Conservation (phyloP, 2,329 filamentous ascomycete species). For the Alternaria panax region DNA sequence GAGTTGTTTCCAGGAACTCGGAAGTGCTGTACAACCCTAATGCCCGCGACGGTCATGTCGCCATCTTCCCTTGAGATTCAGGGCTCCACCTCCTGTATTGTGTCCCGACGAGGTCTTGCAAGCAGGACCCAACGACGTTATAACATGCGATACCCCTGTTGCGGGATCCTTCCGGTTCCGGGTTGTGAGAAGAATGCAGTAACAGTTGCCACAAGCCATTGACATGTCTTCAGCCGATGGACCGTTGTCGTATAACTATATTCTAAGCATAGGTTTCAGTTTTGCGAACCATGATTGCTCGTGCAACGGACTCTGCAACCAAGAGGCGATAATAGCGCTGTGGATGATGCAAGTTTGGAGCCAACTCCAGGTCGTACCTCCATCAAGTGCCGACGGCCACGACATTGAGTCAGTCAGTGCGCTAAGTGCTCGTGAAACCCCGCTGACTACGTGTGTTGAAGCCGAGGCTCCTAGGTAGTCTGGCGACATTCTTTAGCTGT, state of each 20-base stretch:
- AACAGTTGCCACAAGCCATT: neutral
- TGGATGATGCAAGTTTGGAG: neutral
- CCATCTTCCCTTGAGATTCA: neutral
- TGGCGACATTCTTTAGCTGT: neutral
- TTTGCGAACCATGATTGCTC: neutral
- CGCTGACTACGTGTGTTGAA: neutral
- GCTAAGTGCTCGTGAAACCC: slow-evolving; percentile 5
- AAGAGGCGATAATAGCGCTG: neutral
- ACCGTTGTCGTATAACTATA: neutral
- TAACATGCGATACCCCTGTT: neutral
- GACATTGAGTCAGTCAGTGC: slow-evolving; percentile 5
- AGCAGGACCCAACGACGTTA: neutral
- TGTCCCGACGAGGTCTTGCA: neutral
- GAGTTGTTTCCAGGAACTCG: slow-evolving; percentile 3
- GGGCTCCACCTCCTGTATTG: neutral
- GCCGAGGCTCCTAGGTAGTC: neutral
- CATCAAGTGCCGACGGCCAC: slow-evolving; percentile 10
- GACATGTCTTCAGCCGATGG: neutral
- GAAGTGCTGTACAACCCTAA: neutral
- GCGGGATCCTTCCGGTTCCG: neutral
- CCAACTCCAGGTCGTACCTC: neutral
- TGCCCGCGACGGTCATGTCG: slow-evolving; percentile 1
- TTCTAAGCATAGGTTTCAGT: slow-evolving; percentile 8
- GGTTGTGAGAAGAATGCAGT: neutral
- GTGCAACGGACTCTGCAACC: slow-evolving; percentile 6